These are phyloP conservation scores for Phytopythium delawarense DNA, from an alignment of 352 stramenopile species.

Conservation along the genomic window DNA sequence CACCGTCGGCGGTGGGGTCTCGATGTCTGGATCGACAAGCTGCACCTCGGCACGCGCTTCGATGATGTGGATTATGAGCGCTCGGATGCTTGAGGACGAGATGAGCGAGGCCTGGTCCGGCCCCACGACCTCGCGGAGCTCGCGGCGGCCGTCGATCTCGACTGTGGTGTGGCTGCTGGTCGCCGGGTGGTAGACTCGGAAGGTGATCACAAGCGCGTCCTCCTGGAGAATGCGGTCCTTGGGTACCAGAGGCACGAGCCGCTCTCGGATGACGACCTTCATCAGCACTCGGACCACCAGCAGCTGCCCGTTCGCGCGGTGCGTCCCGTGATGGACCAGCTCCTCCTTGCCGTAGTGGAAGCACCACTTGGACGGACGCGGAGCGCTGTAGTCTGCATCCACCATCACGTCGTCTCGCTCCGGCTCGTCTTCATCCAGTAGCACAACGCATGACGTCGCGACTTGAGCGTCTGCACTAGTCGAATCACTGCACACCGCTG, in stretches of 20 bases:
- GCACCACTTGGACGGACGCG: conserved; percentile 9
- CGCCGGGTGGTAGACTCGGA: conserved; percentile 54
- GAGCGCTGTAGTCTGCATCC: background rate
- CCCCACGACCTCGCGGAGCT: conserved; percentile 63
- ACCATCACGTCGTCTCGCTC: conserved; percentile 19
- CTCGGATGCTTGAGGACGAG: conserved; percentile 24
- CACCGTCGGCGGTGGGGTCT: background rate
- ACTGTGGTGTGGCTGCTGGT: conserved; percentile 25
- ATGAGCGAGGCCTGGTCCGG: conserved; percentile 47
- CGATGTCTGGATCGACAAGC: conserved; percentile 1
- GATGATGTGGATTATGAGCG: conserved; percentile 55
- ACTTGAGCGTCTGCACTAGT: background rate
- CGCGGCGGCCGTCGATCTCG: conserved; percentile 28
- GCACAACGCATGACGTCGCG: conserved; percentile 34
- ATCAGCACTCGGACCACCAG: conserved; percentile 53
- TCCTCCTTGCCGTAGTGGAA: conserved; percentile 58
- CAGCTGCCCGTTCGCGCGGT: conserved; percentile 49
- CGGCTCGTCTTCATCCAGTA: conserved; percentile 33
- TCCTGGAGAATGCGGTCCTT: conserved; percentile 41
- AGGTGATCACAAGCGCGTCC: conserved; percentile 52
- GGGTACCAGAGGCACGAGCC: conserved; percentile 23
- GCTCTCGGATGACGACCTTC: conserved; percentile 33
- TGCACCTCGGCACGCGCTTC: conserved; percentile 30
- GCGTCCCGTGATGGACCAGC: conserved; percentile 52
- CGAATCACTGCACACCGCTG: background rate